Evolutionary conservation across 106 monocot genomes (phyloP), one percentile per base, ranked within the genome.

Genomic region (Acanthochlamys bracteata): DNA sequence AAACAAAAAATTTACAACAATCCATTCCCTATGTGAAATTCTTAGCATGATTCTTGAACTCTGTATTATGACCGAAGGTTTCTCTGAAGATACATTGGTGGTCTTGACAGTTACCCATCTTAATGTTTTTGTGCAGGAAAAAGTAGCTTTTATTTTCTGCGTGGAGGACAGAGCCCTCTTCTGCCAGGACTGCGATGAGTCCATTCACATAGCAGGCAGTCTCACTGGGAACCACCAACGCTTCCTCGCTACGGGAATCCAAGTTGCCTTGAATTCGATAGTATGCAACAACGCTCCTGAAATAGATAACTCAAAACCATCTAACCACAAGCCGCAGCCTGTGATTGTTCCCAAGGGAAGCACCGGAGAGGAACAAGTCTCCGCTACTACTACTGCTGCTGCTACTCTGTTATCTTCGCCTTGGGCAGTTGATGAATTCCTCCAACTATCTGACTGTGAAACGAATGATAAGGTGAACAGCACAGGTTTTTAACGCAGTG

Each of bases 131-230:
- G 64, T 65, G 39, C 49, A 96, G 95, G 95, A 96, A 51, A 91
- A 85, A 46, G 25, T 78, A 25, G 95, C 84, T 20, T 88, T 86
- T 49, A 82, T 96, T 24, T 96, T 96, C 82, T 96, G 95, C 33
- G 79, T 90, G 72, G 95, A 96, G 71, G 95, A 96, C 26, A 74
- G 95, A 65, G 90, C 95, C n/a, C 87, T 96, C 3, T 82, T 96
- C 69, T 96, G 95, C 55, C 64, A 71, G 14, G 78, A 83, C 26
- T 96, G 95, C 55, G 90, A 96, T 53, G 95, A 82, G 74, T 40
- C 82, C 15, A 76, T 96, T 64, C 95, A 96, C 33, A 55, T 96
- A 9, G 64, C 80, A 4, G 87, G 82, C 4, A 80, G 66, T 12
- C 83, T 91, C 7, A 78, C 90, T 4, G 95, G 82, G 19, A 60